Evolutionary conservation across 1,139 yeast species (phyloP).

Genomic region (Magnusiomyces ingens): DNA sequence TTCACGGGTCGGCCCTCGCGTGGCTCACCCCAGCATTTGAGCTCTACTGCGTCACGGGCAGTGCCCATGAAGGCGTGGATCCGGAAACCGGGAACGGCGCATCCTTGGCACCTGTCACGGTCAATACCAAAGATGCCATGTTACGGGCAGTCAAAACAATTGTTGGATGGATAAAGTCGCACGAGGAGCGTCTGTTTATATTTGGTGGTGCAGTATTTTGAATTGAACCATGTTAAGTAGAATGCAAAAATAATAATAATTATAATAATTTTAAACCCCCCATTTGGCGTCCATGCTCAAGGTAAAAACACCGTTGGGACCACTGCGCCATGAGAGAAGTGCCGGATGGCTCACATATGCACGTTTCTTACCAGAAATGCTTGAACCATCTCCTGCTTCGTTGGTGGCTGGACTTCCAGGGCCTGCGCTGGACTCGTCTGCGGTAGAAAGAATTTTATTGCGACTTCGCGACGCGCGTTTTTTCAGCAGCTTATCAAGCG

Average conservation of each 20-base stretch:
- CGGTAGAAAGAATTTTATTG: constrained; percentile 17
- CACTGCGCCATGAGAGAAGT: constrained; percentile 2
- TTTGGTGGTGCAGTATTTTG: constrained; percentile 52
- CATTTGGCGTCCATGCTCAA: constrained; percentile 2
- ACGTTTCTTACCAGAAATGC: neutral
- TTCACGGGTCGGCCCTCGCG: constrained; percentile 42
- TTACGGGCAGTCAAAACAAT: constrained; percentile 48
- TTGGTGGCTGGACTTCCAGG: constrained; percentile 1
- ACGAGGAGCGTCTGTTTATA: constrained; percentile 53
- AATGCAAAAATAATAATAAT: neutral
- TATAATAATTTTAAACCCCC: neutral
- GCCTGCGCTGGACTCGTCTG: neutral
- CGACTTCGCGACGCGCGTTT: constrained; percentile 56
- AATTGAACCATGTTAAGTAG: neutral
- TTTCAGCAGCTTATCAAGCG: constrained; percentile 75
- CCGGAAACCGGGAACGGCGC: constrained; percentile 10
- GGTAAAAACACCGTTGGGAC: neutral
- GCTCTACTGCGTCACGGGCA: constrained; percentile 47
- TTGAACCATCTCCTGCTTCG: neutral
- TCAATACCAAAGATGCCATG: constrained; percentile 37
- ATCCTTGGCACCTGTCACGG: neutral
- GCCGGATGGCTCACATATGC: constrained; percentile 1
- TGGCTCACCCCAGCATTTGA: constrained; percentile 55
- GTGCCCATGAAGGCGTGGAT: constrained; percentile 23
- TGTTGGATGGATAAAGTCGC: constrained; percentile 50